Base-by-base conservation (phyloP, 805 yeast species). In the Starmerella tilneyi region DNA sequence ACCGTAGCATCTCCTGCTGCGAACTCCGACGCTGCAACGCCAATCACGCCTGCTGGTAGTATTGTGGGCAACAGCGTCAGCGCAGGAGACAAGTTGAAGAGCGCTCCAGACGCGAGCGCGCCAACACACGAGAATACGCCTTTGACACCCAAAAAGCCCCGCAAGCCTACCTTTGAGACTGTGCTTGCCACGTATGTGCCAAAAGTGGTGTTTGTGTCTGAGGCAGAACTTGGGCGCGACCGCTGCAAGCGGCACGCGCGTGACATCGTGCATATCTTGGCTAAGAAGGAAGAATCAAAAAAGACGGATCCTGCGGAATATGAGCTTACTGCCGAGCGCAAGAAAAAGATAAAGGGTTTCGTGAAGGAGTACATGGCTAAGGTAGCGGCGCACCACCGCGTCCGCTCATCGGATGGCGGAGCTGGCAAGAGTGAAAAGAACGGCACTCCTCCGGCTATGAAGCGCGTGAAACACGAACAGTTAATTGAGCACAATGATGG, bases 101-200 rank as follows among this genome's bases (percentile, higher is more conserved):
- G 23, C 26, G 13, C 15, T 6, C 23, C 15, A 20, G 13, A 9
- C 8, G 31, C 9, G 17, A 28, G 21, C 2, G 17, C 28, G 2
- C 8, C 12, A 7, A 22, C 20, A 15, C 43, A 17, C 13, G 27
- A 12, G 19, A 16, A 3, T 9, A 23, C 40, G 12, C 40, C 32
- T 20, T 28, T 15, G 19, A 36, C 40, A 4, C 40, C 40, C 15
- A 36, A 36, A 36, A 36, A 15, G 29, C 40, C 29, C 21, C 29
- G 21, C 22, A 41, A 32, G 26, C 21, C 29, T 2, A 2, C 37
- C 3, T 23, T 24, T 9, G 37, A 41, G 20, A 4, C 33, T 12
- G 17, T 67, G 26, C 76, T 89, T 59, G 96, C 96, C 1, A 63
- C 70, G 13, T 69, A 75, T 54, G 82, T 89, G 9, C 96, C 96